Conservation (phyloP, 306 rosid genomes). For the Fragaria vesca region DNA sequence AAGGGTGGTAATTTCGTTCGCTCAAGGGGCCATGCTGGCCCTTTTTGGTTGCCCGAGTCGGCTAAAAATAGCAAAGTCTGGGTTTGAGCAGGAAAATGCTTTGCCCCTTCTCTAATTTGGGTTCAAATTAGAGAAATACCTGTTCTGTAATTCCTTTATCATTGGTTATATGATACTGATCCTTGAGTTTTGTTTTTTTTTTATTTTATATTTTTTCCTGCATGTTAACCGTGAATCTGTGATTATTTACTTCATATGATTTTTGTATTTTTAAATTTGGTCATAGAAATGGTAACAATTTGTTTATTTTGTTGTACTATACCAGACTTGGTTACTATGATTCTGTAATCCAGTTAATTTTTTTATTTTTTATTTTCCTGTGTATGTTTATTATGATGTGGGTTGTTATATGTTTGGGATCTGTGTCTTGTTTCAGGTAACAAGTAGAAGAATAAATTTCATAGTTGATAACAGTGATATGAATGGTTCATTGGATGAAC, state of each 20-base stretch:
- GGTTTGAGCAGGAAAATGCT: not conserved
- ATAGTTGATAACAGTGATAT: conserved; percentile 63
- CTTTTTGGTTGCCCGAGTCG: not conserved
- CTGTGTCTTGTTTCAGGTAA: conserved; percentile 58
- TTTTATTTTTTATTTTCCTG: not conserved
- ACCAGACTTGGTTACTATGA: not conserved
- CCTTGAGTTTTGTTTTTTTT: not conserved
- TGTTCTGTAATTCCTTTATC: not conserved
- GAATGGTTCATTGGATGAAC: conserved; percentile 38
- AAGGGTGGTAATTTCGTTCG: not conserved
- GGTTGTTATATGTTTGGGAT: conserved; percentile 26
- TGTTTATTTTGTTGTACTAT: not conserved
- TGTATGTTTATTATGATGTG: conserved; percentile 18
- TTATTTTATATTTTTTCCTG: not conserved
- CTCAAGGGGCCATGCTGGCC: not conserved
- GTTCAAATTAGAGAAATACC: not conserved
- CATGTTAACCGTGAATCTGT: not conserved
- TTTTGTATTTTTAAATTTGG: not conserved
- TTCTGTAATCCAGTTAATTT: not conserved
- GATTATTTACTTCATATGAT: not conserved
- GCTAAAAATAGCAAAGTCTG: not conserved
- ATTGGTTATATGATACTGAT: not conserved
- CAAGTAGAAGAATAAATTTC: conserved; percentile 87
- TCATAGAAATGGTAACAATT: not conserved
- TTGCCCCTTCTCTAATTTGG: not conserved